Conservation (phyloP, 2,329 filamentous ascomycete genomes). For the Cercospora sesami region DNA sequence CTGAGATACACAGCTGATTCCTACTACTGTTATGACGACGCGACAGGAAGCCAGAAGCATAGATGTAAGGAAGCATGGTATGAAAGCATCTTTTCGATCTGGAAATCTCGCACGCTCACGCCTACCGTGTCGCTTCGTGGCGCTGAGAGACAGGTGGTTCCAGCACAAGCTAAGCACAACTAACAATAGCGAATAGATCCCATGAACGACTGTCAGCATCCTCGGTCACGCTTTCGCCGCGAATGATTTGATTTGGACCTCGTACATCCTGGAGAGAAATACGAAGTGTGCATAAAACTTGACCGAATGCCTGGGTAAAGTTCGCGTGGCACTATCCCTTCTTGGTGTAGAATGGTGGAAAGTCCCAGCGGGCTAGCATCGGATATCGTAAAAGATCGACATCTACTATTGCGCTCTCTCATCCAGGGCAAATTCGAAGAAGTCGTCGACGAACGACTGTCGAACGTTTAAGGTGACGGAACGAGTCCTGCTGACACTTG, state of each 20-base stretch:
- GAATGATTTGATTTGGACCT: background rate
- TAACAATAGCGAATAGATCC: background rate
- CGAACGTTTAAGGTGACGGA: background rate
- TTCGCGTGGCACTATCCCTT: conserved; percentile 1
- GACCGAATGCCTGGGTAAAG: background rate
- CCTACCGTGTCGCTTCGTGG: too few relatives aligned
- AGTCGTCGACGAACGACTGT: background rate
- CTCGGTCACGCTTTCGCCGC: background rate
- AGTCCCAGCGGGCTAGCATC: background rate
- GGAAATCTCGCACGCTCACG: background rate
- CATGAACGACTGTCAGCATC: background rate
- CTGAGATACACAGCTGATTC: conserved; percentile 12
- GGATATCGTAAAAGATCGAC: conserved; percentile 3
- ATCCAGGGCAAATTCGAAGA: background rate
- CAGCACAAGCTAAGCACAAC: background rate
- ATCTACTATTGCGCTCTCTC: background rate
- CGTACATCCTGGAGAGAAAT: conserved; percentile 3
- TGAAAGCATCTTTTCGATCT: background rate
- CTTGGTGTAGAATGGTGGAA: background rate
- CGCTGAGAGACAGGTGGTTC: background rate
- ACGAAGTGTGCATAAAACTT: conserved; percentile 5
- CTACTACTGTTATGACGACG: background rate
- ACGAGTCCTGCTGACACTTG: background rate
- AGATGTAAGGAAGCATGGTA: background rate
- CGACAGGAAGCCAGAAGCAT: conserved; percentile 3